phyloP scores from a whole-genome alignment of 1,284 basidiomycete species.

The Ceratobasidium papillatum region DNA sequence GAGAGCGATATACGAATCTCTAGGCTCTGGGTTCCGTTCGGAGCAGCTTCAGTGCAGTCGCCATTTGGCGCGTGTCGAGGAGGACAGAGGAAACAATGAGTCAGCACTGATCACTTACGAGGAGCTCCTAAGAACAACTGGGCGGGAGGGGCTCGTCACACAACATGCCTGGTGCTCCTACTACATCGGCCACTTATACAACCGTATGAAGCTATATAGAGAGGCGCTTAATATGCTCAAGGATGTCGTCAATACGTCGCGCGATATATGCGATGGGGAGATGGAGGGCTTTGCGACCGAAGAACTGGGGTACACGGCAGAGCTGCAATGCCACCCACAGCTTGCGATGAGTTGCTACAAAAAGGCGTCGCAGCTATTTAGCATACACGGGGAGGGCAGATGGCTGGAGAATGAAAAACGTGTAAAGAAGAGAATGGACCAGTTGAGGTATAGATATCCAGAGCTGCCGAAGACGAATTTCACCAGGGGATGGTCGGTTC shows the following conservation, averaged over 20 bases:
- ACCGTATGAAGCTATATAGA: neutral
- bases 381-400: neutral
- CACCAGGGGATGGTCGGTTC: too few relatives aligned
- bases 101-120: constrained; percentile 8
- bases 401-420: constrained; percentile 24
- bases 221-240: constrained; percentile 17
- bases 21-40: neutral
- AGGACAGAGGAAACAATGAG: constrained; percentile 15
- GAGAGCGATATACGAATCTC: constrained; percentile 1
- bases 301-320: constrained; percentile 27
- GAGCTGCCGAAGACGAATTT: neutral
- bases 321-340: neutral
- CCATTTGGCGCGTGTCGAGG: constrained; percentile 21
- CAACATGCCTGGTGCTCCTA: constrained; percentile 27
- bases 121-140: neutral
- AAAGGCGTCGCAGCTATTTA: constrained; percentile 13
- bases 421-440: constrained; percentile 12
- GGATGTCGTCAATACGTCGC: constrained; percentile 5
- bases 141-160: neutral
- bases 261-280: neutral
- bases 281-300: constrained; percentile 35
- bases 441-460: neutral
- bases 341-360: constrained; percentile 21
- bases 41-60: constrained; percentile 21
- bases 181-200: constrained; percentile 23